Conservation (phyloP, 306 rosid genomes). For the Crataegus laevigata region DNA sequence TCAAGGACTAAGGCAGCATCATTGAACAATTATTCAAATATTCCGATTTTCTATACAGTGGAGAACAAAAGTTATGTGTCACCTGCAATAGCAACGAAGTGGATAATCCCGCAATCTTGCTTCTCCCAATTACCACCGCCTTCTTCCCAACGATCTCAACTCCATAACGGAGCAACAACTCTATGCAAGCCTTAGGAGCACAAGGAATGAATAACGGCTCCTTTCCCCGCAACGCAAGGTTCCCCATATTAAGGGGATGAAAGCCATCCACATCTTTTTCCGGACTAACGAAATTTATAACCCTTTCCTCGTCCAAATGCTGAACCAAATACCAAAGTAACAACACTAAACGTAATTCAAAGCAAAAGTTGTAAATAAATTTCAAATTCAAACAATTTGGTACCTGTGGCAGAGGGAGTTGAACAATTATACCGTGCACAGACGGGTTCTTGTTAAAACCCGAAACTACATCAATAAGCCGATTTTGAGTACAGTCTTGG, state of each 20-base stretch:
- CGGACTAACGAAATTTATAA: slow-evolving; percentile 11
- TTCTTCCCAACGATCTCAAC: slow-evolving; percentile 15
- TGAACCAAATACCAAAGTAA: not conserved
- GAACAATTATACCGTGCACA: slow-evolving; percentile 49
- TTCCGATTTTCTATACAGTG: not conserved
- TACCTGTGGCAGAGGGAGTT: slow-evolving; percentile 58
- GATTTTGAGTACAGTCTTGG: slow-evolving; percentile 32
- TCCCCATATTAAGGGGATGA: slow-evolving; percentile 29
- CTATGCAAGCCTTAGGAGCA: slow-evolving; percentile 25
- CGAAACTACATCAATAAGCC: slow-evolving; percentile 35
- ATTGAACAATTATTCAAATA: not conserved
- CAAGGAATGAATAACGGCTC: slow-evolving; percentile 22
- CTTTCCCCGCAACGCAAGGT: slow-evolving; percentile 26
- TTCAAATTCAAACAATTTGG: not conserved
- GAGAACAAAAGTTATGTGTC: not conserved
- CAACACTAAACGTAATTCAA: not conserved
- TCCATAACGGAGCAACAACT: slow-evolving; percentile 19
- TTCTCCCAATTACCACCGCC: slow-evolving; percentile 21
- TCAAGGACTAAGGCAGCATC: not conserved
- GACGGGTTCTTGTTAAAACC: slow-evolving; percentile 33
- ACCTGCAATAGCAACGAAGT: slow-evolving; percentile 20
- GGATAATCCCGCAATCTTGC: slow-evolving; percentile 24
- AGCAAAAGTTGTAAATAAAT: not conserved
- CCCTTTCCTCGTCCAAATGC: slow-evolving; percentile 24
- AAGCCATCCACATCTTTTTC: slow-evolving; percentile 27